Conservation (phyloP, 2,329 filamentous ascomycete species). For the Kalaharituber pfeilii region DNA sequence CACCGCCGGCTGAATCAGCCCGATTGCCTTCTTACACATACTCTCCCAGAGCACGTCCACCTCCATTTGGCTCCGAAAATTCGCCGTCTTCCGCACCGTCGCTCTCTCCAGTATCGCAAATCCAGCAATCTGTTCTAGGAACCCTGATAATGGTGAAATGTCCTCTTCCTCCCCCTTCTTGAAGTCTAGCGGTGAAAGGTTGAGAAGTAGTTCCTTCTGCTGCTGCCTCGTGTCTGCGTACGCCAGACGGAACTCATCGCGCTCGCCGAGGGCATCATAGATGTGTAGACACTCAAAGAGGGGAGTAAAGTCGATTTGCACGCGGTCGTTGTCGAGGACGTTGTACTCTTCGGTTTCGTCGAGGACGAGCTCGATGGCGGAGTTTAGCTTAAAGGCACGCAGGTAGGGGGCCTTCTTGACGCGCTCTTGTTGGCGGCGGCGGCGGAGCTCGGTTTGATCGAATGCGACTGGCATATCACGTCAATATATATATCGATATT, state of each 20-base stretch:
- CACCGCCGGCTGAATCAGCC: conserved; percentile 62
- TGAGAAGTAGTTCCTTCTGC: conserved; percentile 75
- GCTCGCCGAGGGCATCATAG: conserved; percentile 81
- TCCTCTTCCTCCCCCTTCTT: conserved; percentile 47
- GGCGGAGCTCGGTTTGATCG: conserved; percentile 80
- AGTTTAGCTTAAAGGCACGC: conserved; percentile 73
- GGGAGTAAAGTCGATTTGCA: conserved; percentile 86
- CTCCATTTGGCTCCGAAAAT: conserved; percentile 48
- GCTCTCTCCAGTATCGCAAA: conserved; percentile 94
- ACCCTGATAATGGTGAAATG: conserved; percentile 55
- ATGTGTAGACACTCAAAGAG: conserved; percentile 93
- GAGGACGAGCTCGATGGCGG: conserved; percentile 82
- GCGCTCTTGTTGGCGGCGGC: conserved; percentile 66
- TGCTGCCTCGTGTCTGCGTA: conserved; percentile 81
- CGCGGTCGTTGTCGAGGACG: conserved; percentile 82
- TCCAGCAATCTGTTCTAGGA: conserved; percentile 84
- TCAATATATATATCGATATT: not conserved
- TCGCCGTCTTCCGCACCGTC: conserved; percentile 72
- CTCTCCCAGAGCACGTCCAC: conserved; percentile 98
- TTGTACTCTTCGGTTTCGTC: conserved; percentile 95
- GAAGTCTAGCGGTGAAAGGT: conserved; percentile 49
- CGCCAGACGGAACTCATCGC: conserved; percentile 74
- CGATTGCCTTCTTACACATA: conserved; percentile 78
- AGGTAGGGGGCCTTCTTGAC: conserved; percentile 59
- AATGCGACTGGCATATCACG: conserved; percentile 50